phyloP scores from a whole-genome alignment of 805 yeast genomes.

The Metschnikowia baotianmanensis region DNA sequence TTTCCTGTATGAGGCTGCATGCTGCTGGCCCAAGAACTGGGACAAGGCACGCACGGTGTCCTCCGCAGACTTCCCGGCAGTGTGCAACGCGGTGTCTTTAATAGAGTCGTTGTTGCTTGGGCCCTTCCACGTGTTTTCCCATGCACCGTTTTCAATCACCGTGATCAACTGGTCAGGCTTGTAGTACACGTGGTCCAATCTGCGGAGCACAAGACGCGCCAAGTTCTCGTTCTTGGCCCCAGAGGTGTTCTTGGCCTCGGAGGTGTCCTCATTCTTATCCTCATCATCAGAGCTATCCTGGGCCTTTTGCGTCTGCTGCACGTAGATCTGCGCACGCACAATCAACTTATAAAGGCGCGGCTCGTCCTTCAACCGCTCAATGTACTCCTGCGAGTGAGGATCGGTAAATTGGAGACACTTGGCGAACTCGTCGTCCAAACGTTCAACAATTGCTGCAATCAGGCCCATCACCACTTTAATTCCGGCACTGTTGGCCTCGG shows the following conservation, averaged over 20 bases:
- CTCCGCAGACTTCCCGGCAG: slow-evolving; percentile 32
- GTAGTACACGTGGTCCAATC: slow-evolving; percentile 91
- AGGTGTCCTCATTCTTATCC: too few species aligned
- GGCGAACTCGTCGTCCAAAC: slow-evolving; percentile 92
- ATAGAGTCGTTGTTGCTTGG: slow-evolving; percentile 20
- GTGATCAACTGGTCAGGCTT: slow-evolving; percentile 76
- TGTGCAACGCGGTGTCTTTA: too few species aligned
- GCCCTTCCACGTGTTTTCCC: slow-evolving; percentile 49
- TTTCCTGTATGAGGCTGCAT: slow-evolving; percentile 68
- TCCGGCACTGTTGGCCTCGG: slow-evolving; percentile 57
- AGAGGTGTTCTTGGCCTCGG: too few species aligned
- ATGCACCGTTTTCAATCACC: slow-evolving; percentile 70
- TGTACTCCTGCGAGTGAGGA: slow-evolving; percentile 93
- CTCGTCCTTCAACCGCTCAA: slow-evolving; percentile 88
- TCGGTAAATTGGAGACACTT: slow-evolving; percentile 84
- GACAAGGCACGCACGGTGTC: slow-evolving; percentile 64
- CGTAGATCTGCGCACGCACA: slow-evolving; percentile 81
- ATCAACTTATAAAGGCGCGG: slow-evolving; percentile 68
- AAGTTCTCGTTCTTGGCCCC: slow-evolving; percentile 55
- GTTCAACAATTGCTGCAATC: slow-evolving; percentile 80
- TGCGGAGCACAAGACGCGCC: slow-evolving; percentile 72
- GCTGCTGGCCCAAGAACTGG: slow-evolving; percentile 61
- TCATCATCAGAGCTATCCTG: too few species aligned
- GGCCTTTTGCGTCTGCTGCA: slow-evolving; percentile 68
- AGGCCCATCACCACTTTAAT: slow-evolving; percentile 78